Evolutionary conservation across 176 grass and related monocot genomes (phyloP).

Genomic region (Phragmites australis): DNA sequence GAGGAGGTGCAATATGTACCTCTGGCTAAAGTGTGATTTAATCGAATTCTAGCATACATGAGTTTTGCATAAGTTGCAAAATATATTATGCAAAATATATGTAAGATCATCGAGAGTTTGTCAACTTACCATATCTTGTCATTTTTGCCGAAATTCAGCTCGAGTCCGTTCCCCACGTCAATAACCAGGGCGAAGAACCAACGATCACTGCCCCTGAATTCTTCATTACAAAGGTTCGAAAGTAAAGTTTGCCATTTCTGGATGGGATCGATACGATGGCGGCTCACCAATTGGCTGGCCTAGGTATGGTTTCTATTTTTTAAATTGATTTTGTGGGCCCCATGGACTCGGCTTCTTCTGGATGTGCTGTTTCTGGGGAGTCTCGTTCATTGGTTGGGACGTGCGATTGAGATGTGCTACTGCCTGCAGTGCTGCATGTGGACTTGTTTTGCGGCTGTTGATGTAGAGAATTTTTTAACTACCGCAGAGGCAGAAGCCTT

Average conservation of each 20-base stretch:
- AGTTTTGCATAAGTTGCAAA: too few relatives aligned
- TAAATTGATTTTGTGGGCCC: constrained; percentile 3
- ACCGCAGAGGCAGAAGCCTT: not conserved
- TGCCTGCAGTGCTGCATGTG: constrained; percentile 7
- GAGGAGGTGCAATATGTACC: too few relatives aligned
- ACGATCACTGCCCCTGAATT: not conserved
- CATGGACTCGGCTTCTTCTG: constrained; percentile 15
- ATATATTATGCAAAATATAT: too few relatives aligned
- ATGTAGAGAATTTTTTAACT: not conserved
- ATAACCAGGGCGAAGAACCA: too few relatives aligned
- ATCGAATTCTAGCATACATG: too few relatives aligned
- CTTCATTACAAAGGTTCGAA: constrained; percentile 29
- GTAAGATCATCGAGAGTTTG: too few relatives aligned
- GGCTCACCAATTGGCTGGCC: constrained; percentile 15
- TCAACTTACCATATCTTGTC: too few relatives aligned
- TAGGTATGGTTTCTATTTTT: constrained; percentile 31
- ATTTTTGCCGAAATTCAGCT: too few relatives aligned
- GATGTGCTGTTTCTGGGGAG: constrained; percentile 1
- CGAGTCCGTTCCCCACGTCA: too few relatives aligned
- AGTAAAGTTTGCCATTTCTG: constrained; percentile 41
- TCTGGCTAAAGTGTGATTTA: too few relatives aligned
- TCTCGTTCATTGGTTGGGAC: constrained; percentile 14
- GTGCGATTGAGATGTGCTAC: not conserved
- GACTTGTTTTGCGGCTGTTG: not conserved
- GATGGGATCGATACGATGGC: constrained; percentile 33